Percentiles rank a stretch among this genome's conserved stretches.
Conservation (phyloP, 495 filamentous ascomycete species). For the Penicillium ochrochloron region DNA sequence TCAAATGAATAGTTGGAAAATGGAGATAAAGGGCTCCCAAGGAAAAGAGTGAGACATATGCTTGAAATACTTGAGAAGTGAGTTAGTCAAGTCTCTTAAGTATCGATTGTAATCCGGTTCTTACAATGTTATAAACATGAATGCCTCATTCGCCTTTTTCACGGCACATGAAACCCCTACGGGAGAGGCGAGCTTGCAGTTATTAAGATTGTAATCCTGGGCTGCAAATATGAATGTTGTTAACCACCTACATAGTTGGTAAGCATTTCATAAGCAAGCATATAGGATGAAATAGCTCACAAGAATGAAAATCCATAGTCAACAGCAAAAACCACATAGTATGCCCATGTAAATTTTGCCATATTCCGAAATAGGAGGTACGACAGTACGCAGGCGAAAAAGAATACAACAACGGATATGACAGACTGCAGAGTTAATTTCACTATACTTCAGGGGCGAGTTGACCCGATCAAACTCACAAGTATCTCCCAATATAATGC, state of each 20-base stretch:
- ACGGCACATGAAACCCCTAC: not conserved
- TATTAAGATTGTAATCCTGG: not conserved
- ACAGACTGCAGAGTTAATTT: not conserved
- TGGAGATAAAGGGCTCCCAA: not conserved
- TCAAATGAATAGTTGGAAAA: no score
- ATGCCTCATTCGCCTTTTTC: not conserved
- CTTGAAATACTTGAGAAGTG: not conserved
- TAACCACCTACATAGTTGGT: not conserved
- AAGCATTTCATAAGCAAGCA: not conserved
- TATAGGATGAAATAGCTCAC: not conserved
- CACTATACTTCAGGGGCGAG: not conserved
- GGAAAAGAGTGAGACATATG: not conserved
- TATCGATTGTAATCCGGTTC: not conserved
- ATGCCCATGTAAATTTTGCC: not conserved
- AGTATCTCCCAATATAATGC: conserved; percentile 1
- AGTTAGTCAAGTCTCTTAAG: not conserved
- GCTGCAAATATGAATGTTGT: not conserved
- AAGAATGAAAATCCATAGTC: not conserved
- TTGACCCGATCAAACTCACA: not conserved
- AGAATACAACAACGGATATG: not conserved
- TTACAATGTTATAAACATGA: not conserved
- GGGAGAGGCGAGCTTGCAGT: not conserved
- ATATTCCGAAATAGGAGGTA: not conserved
- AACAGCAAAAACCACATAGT: not conserved
- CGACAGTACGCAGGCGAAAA: not conserved